phyloP scores from a whole-genome alignment of 2,329 filamentous ascomycete genomes.

The Teratosphaeria viscida region DNA sequence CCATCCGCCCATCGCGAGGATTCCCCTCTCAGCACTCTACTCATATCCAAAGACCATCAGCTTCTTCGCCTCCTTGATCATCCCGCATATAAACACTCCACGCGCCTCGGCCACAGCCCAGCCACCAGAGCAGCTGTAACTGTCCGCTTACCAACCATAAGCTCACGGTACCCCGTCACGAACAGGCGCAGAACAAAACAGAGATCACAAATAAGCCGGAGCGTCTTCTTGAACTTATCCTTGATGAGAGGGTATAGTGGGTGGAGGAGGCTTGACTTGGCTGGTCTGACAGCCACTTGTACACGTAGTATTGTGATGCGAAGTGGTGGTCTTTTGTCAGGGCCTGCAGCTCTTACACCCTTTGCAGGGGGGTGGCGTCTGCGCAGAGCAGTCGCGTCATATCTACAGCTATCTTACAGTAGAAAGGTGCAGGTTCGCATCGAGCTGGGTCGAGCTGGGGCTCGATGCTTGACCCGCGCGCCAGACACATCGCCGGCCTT shows the following conservation, averaged over 20 bases:
- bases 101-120: constrained; percentile 8
- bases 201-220: constrained; percentile 97
- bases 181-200: constrained; percentile 57
- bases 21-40: too few relatives aligned
- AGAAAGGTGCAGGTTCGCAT: too few relatives aligned
- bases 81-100: not conserved
- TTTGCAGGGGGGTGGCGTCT: not conserved
- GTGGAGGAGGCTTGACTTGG: constrained; percentile 91
- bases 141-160: constrained; percentile 7
- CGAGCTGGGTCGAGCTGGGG: too few relatives aligned
- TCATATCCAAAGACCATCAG: not conserved
- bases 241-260: constrained; percentile 66
- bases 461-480: not conserved
- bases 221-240: constrained; percentile 73
- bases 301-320: too few relatives aligned
- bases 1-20: too few relatives aligned
- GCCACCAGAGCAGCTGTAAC: constrained; percentile 10
- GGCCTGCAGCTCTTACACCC: not conserved
- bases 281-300: constrained; percentile 56
- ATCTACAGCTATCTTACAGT: not conserved
- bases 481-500: not conserved
- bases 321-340: too few relatives aligned
- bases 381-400: not conserved
- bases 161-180: constrained; percentile 11
- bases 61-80: not conserved